Evolutionary conservation across 345 rosid species (phyloP), one percentile per base, ranked within the genome.

Genomic region (Ceriops tagal): DNA sequence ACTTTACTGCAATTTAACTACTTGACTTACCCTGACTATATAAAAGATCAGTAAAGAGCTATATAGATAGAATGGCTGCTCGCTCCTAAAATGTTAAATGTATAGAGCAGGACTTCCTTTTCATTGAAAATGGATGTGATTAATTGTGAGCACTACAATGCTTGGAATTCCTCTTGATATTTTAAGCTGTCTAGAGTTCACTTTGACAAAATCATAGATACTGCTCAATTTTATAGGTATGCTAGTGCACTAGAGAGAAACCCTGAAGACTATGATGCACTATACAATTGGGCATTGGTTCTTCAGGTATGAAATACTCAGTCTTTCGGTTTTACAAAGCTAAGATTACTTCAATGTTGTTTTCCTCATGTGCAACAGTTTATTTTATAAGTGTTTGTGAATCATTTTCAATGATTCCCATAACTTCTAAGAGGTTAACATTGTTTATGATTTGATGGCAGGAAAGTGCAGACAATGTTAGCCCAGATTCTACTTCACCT

Each of bases 241-340:
- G 98, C 98, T 35, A 86, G 85, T 70, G 86, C 99, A 9, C 82
- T 95, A 37, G 89, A 88, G 75, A 86, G 93, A 76, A 90, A 95
- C 73, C 91, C 99, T 19, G 93, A 93, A 53, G 98, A 95, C 80
- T 89, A 90, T 81, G 99, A 95, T 79, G 97, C 99, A 19, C 72
- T 95, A 20, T 95, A 92, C 83, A 95, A 95, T 69, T 95, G 99
- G 99, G 99, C 97, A 39, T 83, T 95, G 87, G 93, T 95, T 81
- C 97, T 95, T 82, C 99, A 95, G 99, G 99, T 92, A 31, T 73
- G 77, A 68, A 66, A 67, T 52, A 24, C 58, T 63, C 26, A 13
- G 16, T 56, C 39, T 26, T 64, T 64, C 18, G 3, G 1, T 65
- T 11, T 22, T 8, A 19, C 30, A 34, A 39, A 31, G 47, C 22